Conservation (phyloP, 2,329 filamentous ascomycete species). For the Exserohilum turcica region DNA sequence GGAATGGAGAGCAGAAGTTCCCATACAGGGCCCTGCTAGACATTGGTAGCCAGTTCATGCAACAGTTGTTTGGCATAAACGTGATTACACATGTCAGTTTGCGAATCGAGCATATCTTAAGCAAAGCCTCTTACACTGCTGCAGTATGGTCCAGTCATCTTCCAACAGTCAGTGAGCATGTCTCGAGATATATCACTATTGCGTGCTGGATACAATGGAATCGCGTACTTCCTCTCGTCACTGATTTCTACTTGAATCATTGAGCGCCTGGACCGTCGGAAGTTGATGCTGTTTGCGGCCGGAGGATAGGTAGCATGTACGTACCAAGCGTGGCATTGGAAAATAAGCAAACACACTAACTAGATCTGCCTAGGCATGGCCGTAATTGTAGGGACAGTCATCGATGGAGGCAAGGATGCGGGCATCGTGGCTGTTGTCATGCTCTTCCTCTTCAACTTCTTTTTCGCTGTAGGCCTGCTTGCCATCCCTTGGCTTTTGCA, state of each 20-base stretch:
- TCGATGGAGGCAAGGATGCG: slow-evolving; percentile 13
- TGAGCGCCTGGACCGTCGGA: neutral
- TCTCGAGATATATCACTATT: neutral
- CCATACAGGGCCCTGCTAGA: neutral
- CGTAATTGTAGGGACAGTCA: neutral
- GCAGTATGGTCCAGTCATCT: neutral
- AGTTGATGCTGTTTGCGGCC: neutral
- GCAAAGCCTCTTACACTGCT: neutral
- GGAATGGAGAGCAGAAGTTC: neutral
- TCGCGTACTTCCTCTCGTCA: neutral
- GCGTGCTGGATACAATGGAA: too few species aligned
- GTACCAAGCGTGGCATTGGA: neutral
- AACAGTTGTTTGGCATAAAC: neutral
- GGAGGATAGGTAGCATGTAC: neutral
- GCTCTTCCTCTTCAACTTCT: slow-evolving; percentile 48
- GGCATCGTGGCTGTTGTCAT: slow-evolving; percentile 54
- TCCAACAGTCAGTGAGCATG: neutral
- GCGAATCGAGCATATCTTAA: too few species aligned
- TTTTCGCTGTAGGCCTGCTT: slow-evolving; percentile 24
- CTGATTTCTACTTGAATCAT: neutral
- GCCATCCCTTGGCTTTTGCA: slow-evolving; percentile 30
- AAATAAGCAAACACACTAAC: neutral
- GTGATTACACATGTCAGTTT: neutral
- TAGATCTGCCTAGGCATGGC: neutral
- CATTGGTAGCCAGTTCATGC: neutral